Conservation (phyloP, 257 asterid species). For the Capsicum pubescens region DNA sequence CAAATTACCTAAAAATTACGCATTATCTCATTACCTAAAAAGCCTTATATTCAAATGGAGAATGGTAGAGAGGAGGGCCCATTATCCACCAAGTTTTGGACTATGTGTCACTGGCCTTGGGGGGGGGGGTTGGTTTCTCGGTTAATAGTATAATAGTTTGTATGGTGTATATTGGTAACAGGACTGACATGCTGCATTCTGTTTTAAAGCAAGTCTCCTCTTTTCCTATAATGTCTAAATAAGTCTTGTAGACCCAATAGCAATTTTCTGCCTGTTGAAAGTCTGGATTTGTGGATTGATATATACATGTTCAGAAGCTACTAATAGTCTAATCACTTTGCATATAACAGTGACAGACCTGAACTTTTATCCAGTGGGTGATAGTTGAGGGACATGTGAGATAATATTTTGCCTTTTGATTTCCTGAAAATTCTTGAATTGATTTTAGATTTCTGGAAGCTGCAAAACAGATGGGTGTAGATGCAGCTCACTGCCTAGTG, state of each 20-base stretch:
- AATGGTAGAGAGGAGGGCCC: background rate
- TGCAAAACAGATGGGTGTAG: constrained; percentile 75
- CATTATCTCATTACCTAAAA: background rate
- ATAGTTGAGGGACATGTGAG: background rate
- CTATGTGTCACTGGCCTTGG: background rate
- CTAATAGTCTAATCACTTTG: background rate
- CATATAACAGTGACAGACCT: background rate
- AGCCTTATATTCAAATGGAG: background rate
- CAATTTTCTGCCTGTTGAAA: background rate
- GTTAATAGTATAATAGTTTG: background rate
- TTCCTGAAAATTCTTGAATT: constrained; percentile 30
- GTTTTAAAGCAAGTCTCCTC: background rate
- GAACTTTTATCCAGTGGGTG: background rate
- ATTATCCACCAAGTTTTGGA: background rate
- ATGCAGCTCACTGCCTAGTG: constrained; percentile 73
- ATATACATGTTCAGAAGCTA: background rate
- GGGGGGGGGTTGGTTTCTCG: background rate
- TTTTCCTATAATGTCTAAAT: background rate
- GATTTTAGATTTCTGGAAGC: constrained; percentile 83
- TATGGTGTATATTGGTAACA: background rate
- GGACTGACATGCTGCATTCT: background rate
- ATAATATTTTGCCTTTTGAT: constrained; percentile 20
- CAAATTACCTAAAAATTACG: background rate
- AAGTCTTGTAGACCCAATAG: background rate
- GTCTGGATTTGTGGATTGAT: background rate